These are phyloP conservation scores for Babesia ovis DNA, from an alignment of 169 alveolate genomes.

Conservation along the genomic window DNA sequence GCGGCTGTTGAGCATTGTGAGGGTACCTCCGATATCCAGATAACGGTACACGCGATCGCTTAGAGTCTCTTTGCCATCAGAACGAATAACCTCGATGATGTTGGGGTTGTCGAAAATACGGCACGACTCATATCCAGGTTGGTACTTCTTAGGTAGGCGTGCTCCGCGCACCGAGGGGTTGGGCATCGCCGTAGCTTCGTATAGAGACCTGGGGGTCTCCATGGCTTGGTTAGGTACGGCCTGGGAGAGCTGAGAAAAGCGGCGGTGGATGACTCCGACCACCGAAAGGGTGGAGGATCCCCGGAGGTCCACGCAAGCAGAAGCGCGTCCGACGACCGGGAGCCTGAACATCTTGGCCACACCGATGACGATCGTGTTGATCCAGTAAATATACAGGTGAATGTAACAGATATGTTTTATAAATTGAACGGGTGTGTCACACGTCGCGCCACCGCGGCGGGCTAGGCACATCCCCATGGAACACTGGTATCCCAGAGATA, in stretches of 20 bases:
- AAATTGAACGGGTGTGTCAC: not conserved
- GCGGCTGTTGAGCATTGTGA: constrained; percentile 59
- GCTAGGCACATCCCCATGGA: constrained; percentile 5
- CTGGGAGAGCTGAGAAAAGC: constrained; percentile 13
- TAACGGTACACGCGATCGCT: constrained; percentile 53
- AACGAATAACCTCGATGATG: constrained; percentile 34
- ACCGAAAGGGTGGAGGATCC: not conserved
- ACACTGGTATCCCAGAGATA: not conserved
- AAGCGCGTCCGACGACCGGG: constrained; percentile 11
- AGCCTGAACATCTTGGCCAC: constrained; percentile 4
- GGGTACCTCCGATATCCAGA: constrained; percentile 55
- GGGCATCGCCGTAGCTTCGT: constrained; percentile 49
- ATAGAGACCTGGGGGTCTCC: constrained; percentile 28
- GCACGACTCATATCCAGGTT: constrained; percentile 61
- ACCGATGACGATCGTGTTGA: not conserved
- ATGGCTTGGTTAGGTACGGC: too few species aligned
- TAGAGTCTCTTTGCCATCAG: constrained; percentile 43
- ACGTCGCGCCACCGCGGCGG: not conserved
- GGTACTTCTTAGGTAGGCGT: constrained; percentile 14
- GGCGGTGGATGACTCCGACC: not conserved
- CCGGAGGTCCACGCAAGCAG: not conserved
- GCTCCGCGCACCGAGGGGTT: constrained; percentile 22
- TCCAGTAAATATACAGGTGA: not conserved
- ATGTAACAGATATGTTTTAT: too few species aligned
- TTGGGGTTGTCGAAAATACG: constrained; percentile 69